These are phyloP conservation scores for Yamadazyma scolyti DNA, from an alignment of 805 yeast genomes.

Conservation along the genomic window DNA sequence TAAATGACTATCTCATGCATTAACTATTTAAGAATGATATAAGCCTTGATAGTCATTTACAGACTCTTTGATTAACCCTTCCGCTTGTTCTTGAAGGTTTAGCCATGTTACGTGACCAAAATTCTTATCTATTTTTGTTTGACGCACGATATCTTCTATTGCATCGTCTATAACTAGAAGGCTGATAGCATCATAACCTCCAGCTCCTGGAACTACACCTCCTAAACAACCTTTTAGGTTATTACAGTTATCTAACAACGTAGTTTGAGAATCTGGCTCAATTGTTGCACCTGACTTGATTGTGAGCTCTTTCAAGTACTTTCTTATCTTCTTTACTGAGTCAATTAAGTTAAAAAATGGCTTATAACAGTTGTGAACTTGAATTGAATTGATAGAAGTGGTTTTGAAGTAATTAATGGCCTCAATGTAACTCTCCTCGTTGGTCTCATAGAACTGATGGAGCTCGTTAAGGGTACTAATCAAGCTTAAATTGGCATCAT, in stretches of 20 bases:
- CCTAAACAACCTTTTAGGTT: slow-evolving; percentile 73
- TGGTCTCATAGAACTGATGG: slow-evolving; percentile 21
- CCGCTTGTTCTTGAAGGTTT: slow-evolving; percentile 57
- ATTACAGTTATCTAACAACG: slow-evolving; percentile 50
- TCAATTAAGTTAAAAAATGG: slow-evolving; percentile 29
- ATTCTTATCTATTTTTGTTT: slow-evolving; percentile 16
- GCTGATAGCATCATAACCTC: slow-evolving; percentile 93
- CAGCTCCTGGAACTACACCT: slow-evolving; percentile 99
- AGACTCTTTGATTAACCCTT: slow-evolving; percentile 54
- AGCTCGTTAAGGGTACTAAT: slow-evolving; percentile 47
- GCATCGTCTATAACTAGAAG: slow-evolving; percentile 54
- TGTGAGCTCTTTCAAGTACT: slow-evolving; percentile 58
- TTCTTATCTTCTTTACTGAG: slow-evolving; percentile 51
- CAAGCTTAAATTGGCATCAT: slow-evolving; percentile 55
- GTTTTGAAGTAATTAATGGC: slow-evolving; percentile 11
- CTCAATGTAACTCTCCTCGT: slow-evolving; percentile 34
- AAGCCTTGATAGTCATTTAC: slow-evolving; percentile 23
- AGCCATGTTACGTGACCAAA: slow-evolving; percentile 62
- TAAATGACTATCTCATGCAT: slow-evolving; percentile 1
- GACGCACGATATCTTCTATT: slow-evolving; percentile 22
- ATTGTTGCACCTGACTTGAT: slow-evolving; percentile 72
- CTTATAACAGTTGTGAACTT: background rate
- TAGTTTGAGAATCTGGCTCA: slow-evolving; percentile 79
- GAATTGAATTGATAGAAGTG: too few species aligned
- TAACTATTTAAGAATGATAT: slow-evolving; percentile 2